Conservation (phyloP, 176 grass and related monocot genomes). For the Tillandsia fasciculata region DNA sequence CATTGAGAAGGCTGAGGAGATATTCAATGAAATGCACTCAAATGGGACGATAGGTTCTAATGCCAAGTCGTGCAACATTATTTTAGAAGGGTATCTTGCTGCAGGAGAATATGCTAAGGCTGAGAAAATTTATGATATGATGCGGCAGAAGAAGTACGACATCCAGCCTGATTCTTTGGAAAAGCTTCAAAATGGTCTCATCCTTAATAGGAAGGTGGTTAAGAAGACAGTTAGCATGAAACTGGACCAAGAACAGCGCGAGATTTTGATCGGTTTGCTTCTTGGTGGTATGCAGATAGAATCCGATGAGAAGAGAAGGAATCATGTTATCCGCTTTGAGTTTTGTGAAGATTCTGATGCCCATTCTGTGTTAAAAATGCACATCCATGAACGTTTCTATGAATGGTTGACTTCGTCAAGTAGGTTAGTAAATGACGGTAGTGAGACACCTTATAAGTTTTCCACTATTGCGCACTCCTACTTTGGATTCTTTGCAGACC, state of each 20-base stretch:
- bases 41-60: constrained; percentile 75
- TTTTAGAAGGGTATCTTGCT: constrained; percentile 70
- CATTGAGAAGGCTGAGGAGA: constrained; percentile 58
- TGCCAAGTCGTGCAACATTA: constrained; percentile 67
- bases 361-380: constrained; percentile 58
- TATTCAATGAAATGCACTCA: constrained; percentile 76
- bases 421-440: constrained; percentile 48
- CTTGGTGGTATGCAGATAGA: constrained; percentile 69
- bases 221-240: constrained; percentile 67
- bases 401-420: constrained; percentile 63
- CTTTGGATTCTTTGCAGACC: constrained; percentile 78
- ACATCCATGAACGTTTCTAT: constrained; percentile 80
- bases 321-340: constrained; percentile 55
- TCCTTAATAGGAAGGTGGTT: constrained; percentile 50
- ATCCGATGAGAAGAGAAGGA: constrained; percentile 43
- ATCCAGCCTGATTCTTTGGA: constrained; percentile 43
- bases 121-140: constrained; percentile 70
- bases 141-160: constrained; percentile 86
- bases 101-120: constrained; percentile 60
- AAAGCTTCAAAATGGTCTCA: constrained; percentile 57
- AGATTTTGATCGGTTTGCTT: constrained; percentile 90
- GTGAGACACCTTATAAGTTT: constrained; percentile 54
- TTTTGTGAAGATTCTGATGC: constrained; percentile 53
- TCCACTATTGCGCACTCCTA: constrained; percentile 63
- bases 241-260: constrained; percentile 74